Evolutionary conservation across 2,329 filamentous ascomycete genomes (phyloP), one percentile per base, ranked within the genome.

Genomic region (Fusarium praegraminearum): DNA sequence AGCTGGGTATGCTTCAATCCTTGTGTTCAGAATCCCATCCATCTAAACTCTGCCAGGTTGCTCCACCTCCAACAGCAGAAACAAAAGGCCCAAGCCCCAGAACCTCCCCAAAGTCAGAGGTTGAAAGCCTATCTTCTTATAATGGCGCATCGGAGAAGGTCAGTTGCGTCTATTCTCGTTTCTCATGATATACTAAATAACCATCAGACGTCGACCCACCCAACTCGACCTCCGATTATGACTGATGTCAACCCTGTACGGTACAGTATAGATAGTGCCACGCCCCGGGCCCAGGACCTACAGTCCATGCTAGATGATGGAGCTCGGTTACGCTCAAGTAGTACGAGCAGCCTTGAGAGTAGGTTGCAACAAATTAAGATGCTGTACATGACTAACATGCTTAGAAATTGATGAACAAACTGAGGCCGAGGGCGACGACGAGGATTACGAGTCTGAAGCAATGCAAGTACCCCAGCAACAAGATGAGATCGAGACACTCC

Each of bases 201-300:
- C 51, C 10, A 40, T 57, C 47, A 69, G 67, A 44, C 51, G 36
- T 59, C 71, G 45, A 67, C 44, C 15, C 74, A 74, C 45, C 87
- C 87, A 52, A 84, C 85, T 41, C 91, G 92, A 1, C 91, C 93
- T 36, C 89, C 89, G 6, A 87, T 97, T 46, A 90, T 91, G 32
- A 97, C 94, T 26, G 86, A 93, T 71, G 85, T 97, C 26, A 87
- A 89, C 59, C 89, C 87, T 45, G 83, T 85, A 20, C 82, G 85
- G 55, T 93, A 91, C 76, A 91, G 88, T 75, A 77, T 89, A 33
- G 90, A 93, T 57, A 86, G 86, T 71, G 87, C 90, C 45, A 97
- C 94, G 2, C 94, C 94, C 11, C 89, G 90, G 72, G 94, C 94
- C 4, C 93, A 97, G 76, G 95, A 93, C 57, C 83, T 93, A 55